Percentiles rank a stretch among this genome's conserved stretches.
phyloP scores from a whole-genome alignment of 2,329 filamentous ascomycete genomes.

The Aspergillus novofumigatus region DNA sequence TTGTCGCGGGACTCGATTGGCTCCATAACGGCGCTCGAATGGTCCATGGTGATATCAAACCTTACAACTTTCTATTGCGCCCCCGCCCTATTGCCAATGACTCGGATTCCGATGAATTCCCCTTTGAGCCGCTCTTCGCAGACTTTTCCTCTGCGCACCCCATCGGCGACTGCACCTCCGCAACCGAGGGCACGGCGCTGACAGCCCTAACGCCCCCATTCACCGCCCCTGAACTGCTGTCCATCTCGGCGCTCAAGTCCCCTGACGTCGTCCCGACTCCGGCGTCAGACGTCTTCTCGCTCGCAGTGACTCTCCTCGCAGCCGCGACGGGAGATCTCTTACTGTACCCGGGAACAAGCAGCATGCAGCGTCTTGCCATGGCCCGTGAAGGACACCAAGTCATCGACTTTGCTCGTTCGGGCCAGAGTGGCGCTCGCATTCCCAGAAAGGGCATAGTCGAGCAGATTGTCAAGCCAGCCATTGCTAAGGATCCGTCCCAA shows the following conservation, averaged over 20 bases:
- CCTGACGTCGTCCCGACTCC: slow-evolving; percentile 32
- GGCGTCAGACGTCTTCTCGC: slow-evolving; percentile 44
- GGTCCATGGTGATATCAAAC: slow-evolving; percentile 48
- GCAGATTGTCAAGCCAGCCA: slow-evolving; percentile 34
- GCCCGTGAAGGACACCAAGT: slow-evolving; percentile 42
- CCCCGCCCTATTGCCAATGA: slow-evolving; percentile 13
- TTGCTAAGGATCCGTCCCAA: slow-evolving; percentile 34
- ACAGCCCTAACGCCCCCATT: slow-evolving; percentile 44
- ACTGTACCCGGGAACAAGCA: slow-evolving; percentile 38
- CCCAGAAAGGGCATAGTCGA: slow-evolving; percentile 41
- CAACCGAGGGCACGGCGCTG: slow-evolving; percentile 20
- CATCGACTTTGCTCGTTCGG: slow-evolving; percentile 37
- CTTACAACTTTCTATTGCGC: slow-evolving; percentile 42
- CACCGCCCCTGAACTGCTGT: slow-evolving; percentile 43
- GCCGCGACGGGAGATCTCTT: slow-evolving; percentile 44
- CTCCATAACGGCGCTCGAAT: slow-evolving; percentile 39
- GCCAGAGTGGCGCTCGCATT: slow-evolving; percentile 34
- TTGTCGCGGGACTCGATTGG: slow-evolving; percentile 42
- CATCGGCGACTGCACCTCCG: slow-evolving; percentile 2
- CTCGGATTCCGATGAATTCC: slow-evolving; percentile 20
- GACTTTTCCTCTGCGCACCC: slow-evolving; percentile 44
- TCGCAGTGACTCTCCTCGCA: slow-evolving; percentile 43
- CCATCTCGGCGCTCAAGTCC: slow-evolving; percentile 32
- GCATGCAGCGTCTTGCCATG: slow-evolving; percentile 41
- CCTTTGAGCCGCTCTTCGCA: slow-evolving; percentile 39